Evolutionary conservation across 495 filamentous ascomycete genomes (phyloP), one percentile per base, ranked within the genome.

Genomic region (Evernia prunastri): DNA sequence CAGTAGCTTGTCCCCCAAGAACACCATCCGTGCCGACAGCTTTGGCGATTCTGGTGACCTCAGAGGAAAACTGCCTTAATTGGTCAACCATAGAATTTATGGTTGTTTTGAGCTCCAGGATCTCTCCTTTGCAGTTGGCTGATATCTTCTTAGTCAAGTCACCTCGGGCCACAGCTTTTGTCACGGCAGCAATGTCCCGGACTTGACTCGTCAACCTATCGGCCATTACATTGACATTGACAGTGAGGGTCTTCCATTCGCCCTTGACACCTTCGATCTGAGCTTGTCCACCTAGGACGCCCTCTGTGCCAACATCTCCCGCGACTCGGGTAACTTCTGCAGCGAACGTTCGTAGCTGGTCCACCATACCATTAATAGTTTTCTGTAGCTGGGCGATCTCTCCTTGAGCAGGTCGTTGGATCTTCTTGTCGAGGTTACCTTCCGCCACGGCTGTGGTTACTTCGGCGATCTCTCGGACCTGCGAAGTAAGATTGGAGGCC

Each of bases 1-100:
- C 94, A 23, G 91, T 96, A 36, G 94, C 94, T 77, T 98, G 94
- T 37, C 93, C 94, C 71, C 94, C 94, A 6, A 98, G 84, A 56
- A 92, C 87, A 70, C 94, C 94, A 71, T 98, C 94, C 1, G 94
- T 97, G 66, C 94, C 94, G 79, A 98, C 94, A 71, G 97, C 94
- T 70, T 92, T 87, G 45, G 94, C 94, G 69, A 98, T 96, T 79
- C 96, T 96, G 23, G 94, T 97, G 57, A 98, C 94, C 80, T 98
- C 92, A 56, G 93, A 89, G 3, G 94, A 94, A 70, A 98, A 98
- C 72, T 96, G 92, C 67, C 92, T 90, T 25, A 98, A 81, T 73
- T 96, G 94, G 72, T 97, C 94, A 66, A 98, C 94, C 94, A 98
- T 98, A 75, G 89, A 91, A 74, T 98, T 98, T 78, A 98, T 97